phyloP scores from a whole-genome alignment of 2,329 filamentous ascomycete species.

The Gnomoniopsis smithogilvyi region DNA sequence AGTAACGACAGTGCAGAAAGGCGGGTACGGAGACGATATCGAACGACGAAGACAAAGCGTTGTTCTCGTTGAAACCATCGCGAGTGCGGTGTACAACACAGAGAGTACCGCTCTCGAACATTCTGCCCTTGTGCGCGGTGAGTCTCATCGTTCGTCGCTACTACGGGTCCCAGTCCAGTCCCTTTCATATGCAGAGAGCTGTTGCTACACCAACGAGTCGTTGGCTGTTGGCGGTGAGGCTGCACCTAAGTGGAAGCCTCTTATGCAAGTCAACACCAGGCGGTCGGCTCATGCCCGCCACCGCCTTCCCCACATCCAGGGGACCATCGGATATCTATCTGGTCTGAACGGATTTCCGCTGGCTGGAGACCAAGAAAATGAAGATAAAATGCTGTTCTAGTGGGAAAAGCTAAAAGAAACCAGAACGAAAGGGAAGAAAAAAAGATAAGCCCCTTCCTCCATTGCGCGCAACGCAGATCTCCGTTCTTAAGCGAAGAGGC shows the following conservation, averaged over 20 bases:
- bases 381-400: too few relatives aligned
- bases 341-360: background rate
- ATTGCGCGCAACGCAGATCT: too few relatives aligned
- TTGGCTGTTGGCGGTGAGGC: constrained; percentile 1
- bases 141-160: background rate
- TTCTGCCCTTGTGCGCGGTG: background rate
- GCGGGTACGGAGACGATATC: background rate
- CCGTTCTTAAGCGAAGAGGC: too few relatives aligned
- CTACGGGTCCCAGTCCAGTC: background rate
- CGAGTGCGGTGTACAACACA: background rate
- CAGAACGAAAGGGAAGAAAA: too few relatives aligned
- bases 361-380: too few relatives aligned
- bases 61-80: background rate
- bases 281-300: constrained; percentile 5
- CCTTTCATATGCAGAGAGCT: too few relatives aligned
- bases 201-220: background rate
- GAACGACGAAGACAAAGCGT: background rate
- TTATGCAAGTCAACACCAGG: constrained; percentile 1
- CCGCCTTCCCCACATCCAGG: background rate
- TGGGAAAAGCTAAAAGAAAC: too few relatives aligned
- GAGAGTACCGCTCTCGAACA: background rate
- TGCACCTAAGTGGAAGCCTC: constrained; percentile 6
- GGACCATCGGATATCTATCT: background rate
- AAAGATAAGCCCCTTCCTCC: too few relatives aligned
- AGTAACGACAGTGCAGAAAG: background rate